phyloP scores from a whole-genome alignment of 495 filamentous ascomycete species.

The Trichocladium uniseriatum region DNA sequence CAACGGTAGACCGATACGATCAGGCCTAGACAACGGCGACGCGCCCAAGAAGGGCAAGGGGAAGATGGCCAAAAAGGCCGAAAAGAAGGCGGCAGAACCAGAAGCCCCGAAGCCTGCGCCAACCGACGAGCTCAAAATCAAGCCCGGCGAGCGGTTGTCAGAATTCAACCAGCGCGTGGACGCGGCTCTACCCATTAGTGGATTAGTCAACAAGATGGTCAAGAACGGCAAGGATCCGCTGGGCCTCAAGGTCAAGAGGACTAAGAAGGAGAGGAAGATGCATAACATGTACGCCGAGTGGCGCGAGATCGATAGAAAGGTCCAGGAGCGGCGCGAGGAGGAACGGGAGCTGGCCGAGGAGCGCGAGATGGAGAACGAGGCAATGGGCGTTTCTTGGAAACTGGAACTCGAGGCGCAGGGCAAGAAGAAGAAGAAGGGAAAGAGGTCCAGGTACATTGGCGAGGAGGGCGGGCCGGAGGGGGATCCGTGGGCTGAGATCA shows the following conservation, averaged over 20 bases:
- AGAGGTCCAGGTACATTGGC: slow-evolving; percentile 35
- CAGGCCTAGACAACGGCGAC: slow-evolving; percentile 61
- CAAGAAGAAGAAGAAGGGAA: slow-evolving; percentile 44
- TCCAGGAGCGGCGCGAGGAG: slow-evolving; percentile 50
- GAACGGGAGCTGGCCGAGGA: slow-evolving; percentile 55
- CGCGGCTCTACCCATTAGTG: slow-evolving; percentile 66
- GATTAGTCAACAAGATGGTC: slow-evolving; percentile 46
- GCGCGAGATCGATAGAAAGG: slow-evolving; percentile 54
- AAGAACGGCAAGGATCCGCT: slow-evolving; percentile 41
- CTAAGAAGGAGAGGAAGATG: slow-evolving; percentile 76
- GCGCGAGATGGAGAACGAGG: slow-evolving; percentile 52
- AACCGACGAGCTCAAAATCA: slow-evolving; percentile 46
- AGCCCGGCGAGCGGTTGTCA: slow-evolving; percentile 69
- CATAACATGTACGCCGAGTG: slow-evolving; percentile 72
- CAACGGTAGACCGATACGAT: slow-evolving; percentile 45
- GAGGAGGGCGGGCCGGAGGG: slow-evolving; percentile 32
- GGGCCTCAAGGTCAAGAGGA: slow-evolving; percentile 49
- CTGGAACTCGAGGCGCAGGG: slow-evolving; percentile 33
- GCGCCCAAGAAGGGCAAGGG: slow-evolving; percentile 37
- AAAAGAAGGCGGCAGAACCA: slow-evolving; percentile 1
- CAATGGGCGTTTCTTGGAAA: slow-evolving; percentile 46
- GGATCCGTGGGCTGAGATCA: slow-evolving; percentile 77
- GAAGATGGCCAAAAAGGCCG: slow-evolving; percentile 34
- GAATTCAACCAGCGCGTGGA: slow-evolving; percentile 83
- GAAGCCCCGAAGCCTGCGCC: background rate